phyloP scores from a whole-genome alignment of 2,329 filamentous ascomycete genomes.

The Scedosporium dehoogii region DNA sequence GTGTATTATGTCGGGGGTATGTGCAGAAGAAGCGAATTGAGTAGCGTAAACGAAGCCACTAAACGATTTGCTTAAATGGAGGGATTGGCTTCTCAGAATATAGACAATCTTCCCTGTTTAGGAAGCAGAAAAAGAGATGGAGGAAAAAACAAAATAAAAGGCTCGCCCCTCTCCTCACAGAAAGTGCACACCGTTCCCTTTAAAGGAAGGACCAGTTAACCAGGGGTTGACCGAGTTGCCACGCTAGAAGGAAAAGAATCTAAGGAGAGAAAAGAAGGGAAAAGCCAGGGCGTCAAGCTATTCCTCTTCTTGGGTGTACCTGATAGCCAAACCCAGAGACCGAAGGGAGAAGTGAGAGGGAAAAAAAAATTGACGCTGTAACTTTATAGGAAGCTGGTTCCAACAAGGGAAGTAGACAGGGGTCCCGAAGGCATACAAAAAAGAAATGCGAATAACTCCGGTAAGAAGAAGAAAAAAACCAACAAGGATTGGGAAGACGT shows the following conservation, averaged over 20 bases:
- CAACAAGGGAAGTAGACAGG: background rate
- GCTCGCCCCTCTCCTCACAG: background rate
- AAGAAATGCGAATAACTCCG: background rate
- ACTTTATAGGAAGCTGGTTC: background rate
- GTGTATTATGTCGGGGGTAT: background rate
- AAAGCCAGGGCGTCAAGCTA: background rate
- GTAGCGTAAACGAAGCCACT: background rate
- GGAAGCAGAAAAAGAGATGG: background rate
- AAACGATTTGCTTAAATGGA: slow-evolving; percentile 3
- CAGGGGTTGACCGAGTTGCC: background rate
- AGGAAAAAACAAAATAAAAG: background rate
- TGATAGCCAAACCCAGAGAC: background rate
- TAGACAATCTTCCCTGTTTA: background rate
- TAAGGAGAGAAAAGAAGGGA: background rate
- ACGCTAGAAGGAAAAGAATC: background rate
- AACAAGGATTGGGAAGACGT: background rate
- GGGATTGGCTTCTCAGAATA: slow-evolving; percentile 1
- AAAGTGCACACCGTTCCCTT: background rate
- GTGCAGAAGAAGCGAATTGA: background rate
- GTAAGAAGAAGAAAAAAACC: background rate
- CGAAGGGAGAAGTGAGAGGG: background rate
- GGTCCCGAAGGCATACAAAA: background rate
- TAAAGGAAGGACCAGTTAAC: background rate
- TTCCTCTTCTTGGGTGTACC: background rate
- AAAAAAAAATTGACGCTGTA: background rate